Evolutionary conservation across 192 early-diverging fungal genomes (phyloP), one percentile per base, ranked within the genome.

Genomic region (Linnemannia zychae): DNA sequence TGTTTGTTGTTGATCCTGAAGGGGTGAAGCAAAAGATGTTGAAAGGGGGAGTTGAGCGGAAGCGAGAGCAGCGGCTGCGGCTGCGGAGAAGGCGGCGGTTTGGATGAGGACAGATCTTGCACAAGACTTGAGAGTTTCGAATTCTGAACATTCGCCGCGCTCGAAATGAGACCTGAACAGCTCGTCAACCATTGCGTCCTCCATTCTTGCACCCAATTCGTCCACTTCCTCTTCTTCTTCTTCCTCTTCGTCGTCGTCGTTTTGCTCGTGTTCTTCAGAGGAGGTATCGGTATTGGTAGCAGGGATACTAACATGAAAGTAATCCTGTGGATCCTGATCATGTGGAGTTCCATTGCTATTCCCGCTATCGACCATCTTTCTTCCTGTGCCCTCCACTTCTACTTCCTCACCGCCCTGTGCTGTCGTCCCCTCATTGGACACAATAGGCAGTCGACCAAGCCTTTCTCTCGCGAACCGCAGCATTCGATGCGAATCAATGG

Each of bases 151-250:
- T 40, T 80, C 78, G 34, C 78, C 78, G 7, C 72, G 78, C 46
- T 69, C 71, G 22, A 80, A 80, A 44, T 80, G 78, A 11, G 72
- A 74, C 48, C 53, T 44, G 49, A 80, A 80, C 28, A 80, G 72
- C 24, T 80, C 78, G 46, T 80, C 78, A 49, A 80, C 78, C 78
- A 80, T 80, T n/a, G 63, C 71, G n/a, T 69, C 78, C 50, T 80
- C 78, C 37, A 72, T 72, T 28, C 57, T 38, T 24, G 57, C 65
- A 13, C 77, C 77, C 17, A 74, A 36, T 5, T 74, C 71, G 28
- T 74, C 71, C 4, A 79, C 72, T 7, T 34, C 60, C 7, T 71
- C 53, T 15, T 79, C 70, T 20, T 72, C 57, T 7, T 72, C 69
- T 3, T 60, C 69, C 2, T 38, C 28, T 28, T 63, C 31, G 1